phyloP scores from a whole-genome alignment of 2,329 filamentous ascomycete species.

The Anisogramma anomala region DNA sequence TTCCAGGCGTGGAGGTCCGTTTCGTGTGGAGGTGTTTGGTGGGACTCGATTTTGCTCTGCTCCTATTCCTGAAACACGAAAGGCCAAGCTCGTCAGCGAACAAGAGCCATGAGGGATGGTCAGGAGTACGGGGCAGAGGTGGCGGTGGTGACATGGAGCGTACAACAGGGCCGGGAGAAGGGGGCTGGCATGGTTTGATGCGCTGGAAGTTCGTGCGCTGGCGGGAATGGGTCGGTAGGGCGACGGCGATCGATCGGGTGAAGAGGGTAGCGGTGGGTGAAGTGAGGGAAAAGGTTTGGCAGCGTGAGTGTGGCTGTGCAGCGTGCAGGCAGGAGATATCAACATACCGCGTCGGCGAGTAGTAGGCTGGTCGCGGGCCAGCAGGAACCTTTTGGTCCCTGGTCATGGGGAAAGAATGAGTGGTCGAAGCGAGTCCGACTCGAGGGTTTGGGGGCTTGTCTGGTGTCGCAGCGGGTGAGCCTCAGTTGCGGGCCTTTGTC shows the following conservation, averaged over 20 bases:
- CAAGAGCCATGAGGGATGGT: conserved; percentile 9
- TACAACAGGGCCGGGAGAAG: not conserved
- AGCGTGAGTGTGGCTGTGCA: too few species aligned
- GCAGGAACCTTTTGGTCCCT: conserved; percentile 44
- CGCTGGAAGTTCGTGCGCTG: conserved; percentile 2
- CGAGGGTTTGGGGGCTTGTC: conserved; percentile 1
- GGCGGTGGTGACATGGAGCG: not conserved
- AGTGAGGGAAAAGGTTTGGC: not conserved
- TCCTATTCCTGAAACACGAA: conserved; percentile 20
- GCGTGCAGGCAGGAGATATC: conserved; percentile 6
- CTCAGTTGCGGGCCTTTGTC: not conserved
- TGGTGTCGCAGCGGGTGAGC: too few species aligned
- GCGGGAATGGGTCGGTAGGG: conserved; percentile 1
- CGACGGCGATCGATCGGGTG: not conserved
- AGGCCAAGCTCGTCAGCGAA: conserved; percentile 14
- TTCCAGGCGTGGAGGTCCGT: conserved; percentile 27
- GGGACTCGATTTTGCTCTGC: conserved; percentile 23
- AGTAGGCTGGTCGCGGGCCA: conserved; percentile 47
- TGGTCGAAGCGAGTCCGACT: conserved; percentile 10
- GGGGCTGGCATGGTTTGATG: not conserved
- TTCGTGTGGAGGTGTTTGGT: conserved; percentile 21
- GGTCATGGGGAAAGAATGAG: conserved; percentile 31
- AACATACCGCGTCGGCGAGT: conserved; percentile 45
- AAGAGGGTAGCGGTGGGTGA: conserved; percentile 1
- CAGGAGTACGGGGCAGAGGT: not conserved